Conservation (phyloP, 306 rosid species). For the Argentina anserina region DNA sequence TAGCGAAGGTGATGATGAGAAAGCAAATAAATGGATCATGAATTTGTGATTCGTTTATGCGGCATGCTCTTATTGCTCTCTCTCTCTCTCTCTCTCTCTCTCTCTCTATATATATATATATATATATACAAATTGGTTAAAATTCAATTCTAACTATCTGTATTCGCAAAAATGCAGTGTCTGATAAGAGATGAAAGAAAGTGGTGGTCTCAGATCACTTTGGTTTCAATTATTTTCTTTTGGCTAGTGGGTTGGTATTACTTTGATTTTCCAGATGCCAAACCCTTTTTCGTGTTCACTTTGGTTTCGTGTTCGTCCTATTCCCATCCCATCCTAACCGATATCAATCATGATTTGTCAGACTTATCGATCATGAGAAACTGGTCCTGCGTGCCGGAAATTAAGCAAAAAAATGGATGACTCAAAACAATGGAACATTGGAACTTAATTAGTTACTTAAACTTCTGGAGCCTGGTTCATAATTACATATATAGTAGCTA, state of each 20-base stretch:
- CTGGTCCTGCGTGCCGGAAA: neutral
- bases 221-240: neutral
- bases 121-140: neutral
- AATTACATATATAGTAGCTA: neutral
- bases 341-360: neutral
- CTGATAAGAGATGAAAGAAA: neutral
- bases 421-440: neutral
- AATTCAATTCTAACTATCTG: neutral
- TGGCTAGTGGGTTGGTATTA: neutral
- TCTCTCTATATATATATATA: too few relatives aligned
- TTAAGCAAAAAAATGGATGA: neutral
- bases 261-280: constrained; percentile 4
- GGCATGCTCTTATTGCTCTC: neutral
- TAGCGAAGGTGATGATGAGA: neutral
- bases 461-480: neutral
- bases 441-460: neutral
- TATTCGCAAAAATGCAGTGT: neutral
- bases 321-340: neutral
- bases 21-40: neutral
- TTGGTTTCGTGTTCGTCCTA: neutral
- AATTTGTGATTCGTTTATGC: neutral
- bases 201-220: neutral
- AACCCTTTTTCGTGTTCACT: neutral
- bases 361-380: neutral
- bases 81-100: too few relatives aligned